Percentiles rank a stretch among this genome's conserved stretches.
Evolutionary conservation across 1,284 basidiomycete genomes (phyloP).

Genomic region (Pyrrhoderma noxium): DNA sequence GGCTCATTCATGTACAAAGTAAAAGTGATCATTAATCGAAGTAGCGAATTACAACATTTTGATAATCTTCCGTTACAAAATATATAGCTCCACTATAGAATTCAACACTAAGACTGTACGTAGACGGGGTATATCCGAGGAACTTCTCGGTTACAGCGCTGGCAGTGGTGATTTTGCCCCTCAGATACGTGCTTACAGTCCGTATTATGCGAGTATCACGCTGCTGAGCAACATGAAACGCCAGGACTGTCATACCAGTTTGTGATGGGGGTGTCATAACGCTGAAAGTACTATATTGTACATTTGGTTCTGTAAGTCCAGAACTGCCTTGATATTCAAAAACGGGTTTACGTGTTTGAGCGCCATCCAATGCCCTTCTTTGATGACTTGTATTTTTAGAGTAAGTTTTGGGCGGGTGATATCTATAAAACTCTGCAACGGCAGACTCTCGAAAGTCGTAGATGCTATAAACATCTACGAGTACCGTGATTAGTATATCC

Average conservation of each 20-base stretch:
- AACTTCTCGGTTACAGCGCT: background rate
- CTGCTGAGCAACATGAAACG: slow-evolving; percentile 6
- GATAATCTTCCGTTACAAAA: slow-evolving; percentile 5
- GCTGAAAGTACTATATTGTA: slow-evolving; percentile 5
- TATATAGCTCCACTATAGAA: slow-evolving; percentile 16
- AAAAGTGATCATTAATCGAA: slow-evolving; percentile 13
- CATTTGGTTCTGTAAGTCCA: background rate
- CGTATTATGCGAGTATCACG: slow-evolving; percentile 1
- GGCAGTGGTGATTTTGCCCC: background rate
- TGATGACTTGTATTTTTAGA: background rate
- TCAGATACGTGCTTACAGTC: slow-evolving; percentile 2
- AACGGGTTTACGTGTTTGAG: too few species aligned
- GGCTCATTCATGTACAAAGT: too few species aligned
- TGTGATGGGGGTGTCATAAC: slow-evolving; percentile 12
- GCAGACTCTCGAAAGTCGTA: slow-evolving; percentile 2
- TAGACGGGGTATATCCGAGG: background rate
- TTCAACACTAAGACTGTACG: slow-evolving; percentile 8
- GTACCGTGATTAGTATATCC: slow-evolving; percentile 4
- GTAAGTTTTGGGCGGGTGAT: background rate
- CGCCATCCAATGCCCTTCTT: too few species aligned
- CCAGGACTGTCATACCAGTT: slow-evolving; percentile 4
- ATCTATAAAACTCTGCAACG: background rate
- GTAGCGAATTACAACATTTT: slow-evolving; percentile 5
- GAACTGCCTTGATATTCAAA: background rate
- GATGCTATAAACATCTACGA: slow-evolving; percentile 7